A percentile compares a stretch with the other conserved stretches of the same genome.
phyloP scores from a whole-genome alignment of 192 early-diverging fungal genomes.

The Funneliformis mosseae region DNA sequence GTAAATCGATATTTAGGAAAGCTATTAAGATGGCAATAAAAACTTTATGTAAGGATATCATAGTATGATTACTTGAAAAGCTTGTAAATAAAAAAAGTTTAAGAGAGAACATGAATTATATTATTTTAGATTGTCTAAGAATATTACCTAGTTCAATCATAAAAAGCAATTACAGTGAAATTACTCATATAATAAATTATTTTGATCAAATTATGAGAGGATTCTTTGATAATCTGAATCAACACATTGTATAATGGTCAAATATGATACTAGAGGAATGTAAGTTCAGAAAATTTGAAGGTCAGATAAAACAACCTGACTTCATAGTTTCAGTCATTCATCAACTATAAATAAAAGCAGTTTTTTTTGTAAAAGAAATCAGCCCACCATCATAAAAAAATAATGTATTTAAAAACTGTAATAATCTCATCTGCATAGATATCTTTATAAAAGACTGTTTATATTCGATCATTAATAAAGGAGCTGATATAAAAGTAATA shows the following conservation, averaged over 20 bases:
- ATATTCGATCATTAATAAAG: not conserved
- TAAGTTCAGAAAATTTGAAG: not conserved
- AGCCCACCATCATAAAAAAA: conserved; percentile 12
- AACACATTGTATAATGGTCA: conserved; percentile 3
- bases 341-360: conserved; percentile 6
- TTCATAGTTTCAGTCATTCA: conserved; percentile 8
- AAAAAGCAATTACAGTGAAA: not conserved
- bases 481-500: not conserved
- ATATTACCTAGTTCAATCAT: not conserved
- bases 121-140: conserved; percentile 3
- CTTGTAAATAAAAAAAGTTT: not conserved
- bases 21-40: not conserved
- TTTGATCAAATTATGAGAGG: conserved; percentile 9
- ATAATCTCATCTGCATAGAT: not conserved
- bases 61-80: not conserved
- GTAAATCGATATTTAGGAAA: not conserved
- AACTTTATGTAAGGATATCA: not conserved
- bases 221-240: not conserved
- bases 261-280: conserved; percentile 12
- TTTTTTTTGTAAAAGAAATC: conserved; percentile 13
- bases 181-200: not conserved
- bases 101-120: conserved; percentile 5
- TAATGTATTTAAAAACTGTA: conserved; percentile 7
- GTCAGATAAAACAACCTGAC: conserved; percentile 5
- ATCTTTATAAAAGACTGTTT: not conserved